phyloP scores from a whole-genome alignment of 495 filamentous ascomycete species.

The Pseudotulostoma volvatum region DNA sequence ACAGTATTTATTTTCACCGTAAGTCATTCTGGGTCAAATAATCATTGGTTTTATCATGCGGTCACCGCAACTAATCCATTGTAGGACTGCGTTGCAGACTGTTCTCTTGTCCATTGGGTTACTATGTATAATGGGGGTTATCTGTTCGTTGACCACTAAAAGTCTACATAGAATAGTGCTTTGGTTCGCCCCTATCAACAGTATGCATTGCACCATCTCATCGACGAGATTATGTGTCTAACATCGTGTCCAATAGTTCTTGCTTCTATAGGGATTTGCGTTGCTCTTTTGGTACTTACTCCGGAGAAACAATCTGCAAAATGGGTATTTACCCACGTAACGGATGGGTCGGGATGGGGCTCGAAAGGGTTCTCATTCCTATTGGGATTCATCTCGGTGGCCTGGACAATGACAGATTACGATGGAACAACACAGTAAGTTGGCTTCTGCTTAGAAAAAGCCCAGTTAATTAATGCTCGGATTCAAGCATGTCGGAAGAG shows the following conservation, averaged over 20 bases:
- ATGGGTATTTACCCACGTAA: slow-evolving; percentile 52
- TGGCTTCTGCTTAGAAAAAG: background rate
- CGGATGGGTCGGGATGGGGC: slow-evolving; percentile 50
- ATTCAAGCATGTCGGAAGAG: slow-evolving; percentile 52
- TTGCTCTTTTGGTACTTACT: slow-evolving; percentile 43
- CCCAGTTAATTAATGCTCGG: background rate
- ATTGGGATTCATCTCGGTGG: slow-evolving; percentile 52
- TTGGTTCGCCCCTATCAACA: slow-evolving; percentile 62
- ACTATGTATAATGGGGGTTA: slow-evolving; percentile 39
- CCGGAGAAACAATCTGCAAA: slow-evolving; percentile 45
- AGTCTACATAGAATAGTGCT: slow-evolving; percentile 44
- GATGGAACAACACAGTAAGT: slow-evolving; percentile 54
- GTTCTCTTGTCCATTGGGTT: slow-evolving; percentile 43
- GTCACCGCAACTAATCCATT: background rate
- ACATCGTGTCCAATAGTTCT: slow-evolving; percentile 20
- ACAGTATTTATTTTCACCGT: slow-evolving; percentile 33
- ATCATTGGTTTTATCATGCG: background rate
- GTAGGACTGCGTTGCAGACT: slow-evolving; percentile 43
- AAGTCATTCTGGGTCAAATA: slow-evolving; percentile 3
- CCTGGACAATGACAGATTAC: slow-evolving; percentile 67
- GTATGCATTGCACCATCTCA: slow-evolving; percentile 17
- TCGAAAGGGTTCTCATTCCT: slow-evolving; percentile 49
- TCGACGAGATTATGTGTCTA: background rate
- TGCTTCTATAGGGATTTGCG: slow-evolving; percentile 44
- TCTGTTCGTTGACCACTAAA: slow-evolving; percentile 51